Evolutionary conservation across 1,284 basidiomycete genomes (phyloP).

Genomic region (Leccinum solheimii): DNA sequence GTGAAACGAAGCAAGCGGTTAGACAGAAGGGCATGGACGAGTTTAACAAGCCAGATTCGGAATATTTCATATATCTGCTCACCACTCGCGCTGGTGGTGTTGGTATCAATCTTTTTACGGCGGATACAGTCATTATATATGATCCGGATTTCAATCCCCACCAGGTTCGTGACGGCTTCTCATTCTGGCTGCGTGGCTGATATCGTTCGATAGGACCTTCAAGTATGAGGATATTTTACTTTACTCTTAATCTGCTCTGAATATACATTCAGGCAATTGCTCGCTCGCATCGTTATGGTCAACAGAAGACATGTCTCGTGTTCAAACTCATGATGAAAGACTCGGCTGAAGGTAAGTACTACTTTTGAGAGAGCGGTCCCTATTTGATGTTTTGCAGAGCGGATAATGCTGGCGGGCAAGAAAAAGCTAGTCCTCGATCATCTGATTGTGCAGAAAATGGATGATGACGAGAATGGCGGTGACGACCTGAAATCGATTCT

Average conservation of each 20-base stretch:
- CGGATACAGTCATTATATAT: constrained; percentile 90
- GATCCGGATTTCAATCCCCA: constrained; percentile 97
- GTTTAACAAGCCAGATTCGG: constrained; percentile 86
- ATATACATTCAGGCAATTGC: constrained; percentile 72
- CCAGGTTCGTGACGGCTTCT: constrained; percentile 50
- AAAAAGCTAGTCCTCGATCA: constrained; percentile 91
- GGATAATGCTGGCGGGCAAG: constrained; percentile 85
- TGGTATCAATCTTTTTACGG: constrained; percentile 88
- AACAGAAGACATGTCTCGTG: constrained; percentile 81
- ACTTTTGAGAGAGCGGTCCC: neutral
- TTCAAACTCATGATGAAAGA: constrained; percentile 92
- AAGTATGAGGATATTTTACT: constrained; percentile 46
- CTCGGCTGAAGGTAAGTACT: constrained; percentile 76
- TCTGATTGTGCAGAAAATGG: constrained; percentile 91
- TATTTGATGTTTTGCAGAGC: constrained; percentile 50
- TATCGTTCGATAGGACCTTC: constrained; percentile 55
- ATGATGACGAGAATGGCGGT: constrained; percentile 70
- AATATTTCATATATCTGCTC: constrained; percentile 88
- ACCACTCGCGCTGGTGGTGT: constrained; percentile 96
- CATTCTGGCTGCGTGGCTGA: constrained; percentile 4
- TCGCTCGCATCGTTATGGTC: constrained; percentile 82
- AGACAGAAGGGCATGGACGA: constrained; percentile 95
- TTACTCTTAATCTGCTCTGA: constrained; percentile 11
- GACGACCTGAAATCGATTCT: constrained; percentile 80
- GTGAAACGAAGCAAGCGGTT: constrained; percentile 82